A percentile compares a stretch with the other conserved stretches of the same genome.
Evolutionary conservation across 2,329 filamentous ascomycete species (phyloP).

Genomic region (Diaporthe batatas): DNA sequence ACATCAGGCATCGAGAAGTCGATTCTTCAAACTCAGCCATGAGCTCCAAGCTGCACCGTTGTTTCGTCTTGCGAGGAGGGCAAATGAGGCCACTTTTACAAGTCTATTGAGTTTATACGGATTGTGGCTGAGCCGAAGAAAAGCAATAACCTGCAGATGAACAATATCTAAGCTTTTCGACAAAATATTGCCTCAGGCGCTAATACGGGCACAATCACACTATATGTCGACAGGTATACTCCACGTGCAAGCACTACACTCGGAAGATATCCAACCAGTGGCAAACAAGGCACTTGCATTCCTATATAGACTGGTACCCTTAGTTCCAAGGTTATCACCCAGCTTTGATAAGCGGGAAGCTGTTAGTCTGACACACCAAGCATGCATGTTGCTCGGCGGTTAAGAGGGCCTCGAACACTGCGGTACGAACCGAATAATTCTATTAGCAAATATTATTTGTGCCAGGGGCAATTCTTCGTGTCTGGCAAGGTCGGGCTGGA

Average conservation of each 20-base stretch:
- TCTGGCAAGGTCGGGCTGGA: not conserved
- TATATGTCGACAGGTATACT: not conserved
- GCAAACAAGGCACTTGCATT: not conserved
- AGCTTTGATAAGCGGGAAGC: not conserved
- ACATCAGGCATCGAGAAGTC: not conserved
- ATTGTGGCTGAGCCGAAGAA: slow-evolving; percentile 21
- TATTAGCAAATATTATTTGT: not conserved
- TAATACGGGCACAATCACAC: slow-evolving; percentile 9
- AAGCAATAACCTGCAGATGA: not conserved
- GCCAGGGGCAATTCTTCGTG: not conserved
- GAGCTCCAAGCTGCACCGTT: slow-evolving; percentile 13
- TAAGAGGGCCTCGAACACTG: not conserved
- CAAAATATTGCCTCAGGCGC: slow-evolving; percentile 3
- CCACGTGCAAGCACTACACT: not conserved
- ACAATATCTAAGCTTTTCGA: not conserved
- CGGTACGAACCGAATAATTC: slow-evolving; percentile 12
- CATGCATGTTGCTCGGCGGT: not conserved
- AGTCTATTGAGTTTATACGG: not conserved
- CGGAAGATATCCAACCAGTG: not conserved
- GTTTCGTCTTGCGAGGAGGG: slow-evolving; percentile 18
- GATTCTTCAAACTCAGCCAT: not conserved
- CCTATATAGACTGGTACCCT: not conserved
- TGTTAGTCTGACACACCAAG: slow-evolving; percentile 18
- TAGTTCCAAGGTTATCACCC: not conserved
- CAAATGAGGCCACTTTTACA: slow-evolving; percentile 7